Evolutionary conservation across 139 green algal genomes (phyloP).

Genomic region (Chlorella vulgaris): DNA sequence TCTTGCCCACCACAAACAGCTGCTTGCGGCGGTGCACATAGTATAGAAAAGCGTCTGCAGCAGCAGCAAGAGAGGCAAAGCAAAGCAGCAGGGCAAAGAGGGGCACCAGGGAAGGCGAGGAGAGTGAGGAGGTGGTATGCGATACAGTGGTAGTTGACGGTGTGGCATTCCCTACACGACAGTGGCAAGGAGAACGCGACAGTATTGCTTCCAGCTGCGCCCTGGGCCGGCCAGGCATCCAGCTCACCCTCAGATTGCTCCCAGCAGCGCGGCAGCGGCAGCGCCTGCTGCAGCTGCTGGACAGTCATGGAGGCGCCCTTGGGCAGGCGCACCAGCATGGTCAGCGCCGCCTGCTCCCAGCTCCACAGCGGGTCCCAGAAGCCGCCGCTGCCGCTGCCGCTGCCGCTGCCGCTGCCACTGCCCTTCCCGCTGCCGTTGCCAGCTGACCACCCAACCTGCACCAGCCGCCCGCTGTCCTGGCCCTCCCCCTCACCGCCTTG

Average conservation of each 20-base stretch:
- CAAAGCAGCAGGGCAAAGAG: not conserved
- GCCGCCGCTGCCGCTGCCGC: not conserved
- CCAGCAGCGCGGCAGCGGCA: constrained; percentile 6
- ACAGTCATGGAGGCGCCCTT: not conserved
- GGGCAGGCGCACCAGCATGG: not conserved
- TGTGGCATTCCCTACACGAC: not conserved
- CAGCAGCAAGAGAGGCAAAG: not conserved
- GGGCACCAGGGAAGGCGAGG: not conserved
- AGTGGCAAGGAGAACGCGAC: not conserved
- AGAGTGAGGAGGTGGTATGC: not conserved
- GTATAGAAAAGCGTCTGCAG: not conserved
- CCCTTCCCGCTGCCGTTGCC: not conserved
- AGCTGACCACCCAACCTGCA: too few species aligned
- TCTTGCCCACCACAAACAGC: not conserved
- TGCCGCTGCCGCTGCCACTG: not conserved
- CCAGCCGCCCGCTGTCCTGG: not conserved
- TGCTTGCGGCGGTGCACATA: constrained; percentile 7
- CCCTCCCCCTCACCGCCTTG: not conserved
- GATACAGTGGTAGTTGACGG: too few species aligned
- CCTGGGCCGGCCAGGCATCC: not conserved
- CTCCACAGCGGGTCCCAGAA: constrained; percentile 15
- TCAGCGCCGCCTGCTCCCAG: not conserved
- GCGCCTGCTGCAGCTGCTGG: not conserved
- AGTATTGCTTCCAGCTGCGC: not conserved
- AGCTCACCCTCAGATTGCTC: not conserved